Conservation (phyloP, 768 basidiomycete species). For the Mycena pura region DNA sequence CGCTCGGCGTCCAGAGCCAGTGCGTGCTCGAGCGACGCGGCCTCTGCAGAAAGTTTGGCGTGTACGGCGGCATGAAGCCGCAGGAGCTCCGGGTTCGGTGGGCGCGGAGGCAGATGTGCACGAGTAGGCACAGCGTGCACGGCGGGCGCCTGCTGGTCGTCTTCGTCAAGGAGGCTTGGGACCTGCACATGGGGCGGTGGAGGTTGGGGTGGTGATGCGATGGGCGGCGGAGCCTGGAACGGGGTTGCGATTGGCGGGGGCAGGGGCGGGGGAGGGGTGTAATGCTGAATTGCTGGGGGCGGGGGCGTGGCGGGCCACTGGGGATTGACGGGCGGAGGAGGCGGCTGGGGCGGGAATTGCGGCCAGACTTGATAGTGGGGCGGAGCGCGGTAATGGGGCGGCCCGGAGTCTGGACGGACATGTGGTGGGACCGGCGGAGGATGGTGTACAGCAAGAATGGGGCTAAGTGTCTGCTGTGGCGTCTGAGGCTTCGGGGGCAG, state of each 20-base stretch:
- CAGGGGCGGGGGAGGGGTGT: slow-evolving; percentile 9
- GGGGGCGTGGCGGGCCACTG: slow-evolving; percentile 12
- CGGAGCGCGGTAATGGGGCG: slow-evolving; percentile 23
- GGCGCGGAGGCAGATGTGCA: slow-evolving; percentile 70
- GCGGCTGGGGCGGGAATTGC: slow-evolving; percentile 27
- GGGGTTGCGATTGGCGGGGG: background rate
- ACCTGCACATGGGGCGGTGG: slow-evolving; percentile 37
- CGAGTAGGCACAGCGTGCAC: slow-evolving; percentile 26
- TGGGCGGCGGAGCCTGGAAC: slow-evolving; percentile 16
- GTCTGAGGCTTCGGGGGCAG: slow-evolving; percentile 28
- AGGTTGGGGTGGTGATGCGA: slow-evolving; percentile 26
- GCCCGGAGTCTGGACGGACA: slow-evolving; percentile 22
- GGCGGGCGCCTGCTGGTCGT: slow-evolving; percentile 39
- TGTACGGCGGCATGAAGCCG: slow-evolving; percentile 80
- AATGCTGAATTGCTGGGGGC: slow-evolving; percentile 9
- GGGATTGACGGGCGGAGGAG: slow-evolving; percentile 29
- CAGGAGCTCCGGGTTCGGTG: slow-evolving; percentile 89
- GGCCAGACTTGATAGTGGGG: slow-evolving; percentile 27
- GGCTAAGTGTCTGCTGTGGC: slow-evolving; percentile 7
- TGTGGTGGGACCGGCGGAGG: slow-evolving; percentile 29
- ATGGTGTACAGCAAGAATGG: slow-evolving; percentile 33
- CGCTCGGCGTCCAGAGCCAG: slow-evolving; percentile 73
- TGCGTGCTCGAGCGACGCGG: slow-evolving; percentile 71
- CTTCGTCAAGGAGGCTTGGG: slow-evolving; percentile 73
- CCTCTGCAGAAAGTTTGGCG: slow-evolving; percentile 73